phyloP scores from a whole-genome alignment of 1,284 basidiomycete genomes.

The Austroboletus novae-zelandiae region DNA sequence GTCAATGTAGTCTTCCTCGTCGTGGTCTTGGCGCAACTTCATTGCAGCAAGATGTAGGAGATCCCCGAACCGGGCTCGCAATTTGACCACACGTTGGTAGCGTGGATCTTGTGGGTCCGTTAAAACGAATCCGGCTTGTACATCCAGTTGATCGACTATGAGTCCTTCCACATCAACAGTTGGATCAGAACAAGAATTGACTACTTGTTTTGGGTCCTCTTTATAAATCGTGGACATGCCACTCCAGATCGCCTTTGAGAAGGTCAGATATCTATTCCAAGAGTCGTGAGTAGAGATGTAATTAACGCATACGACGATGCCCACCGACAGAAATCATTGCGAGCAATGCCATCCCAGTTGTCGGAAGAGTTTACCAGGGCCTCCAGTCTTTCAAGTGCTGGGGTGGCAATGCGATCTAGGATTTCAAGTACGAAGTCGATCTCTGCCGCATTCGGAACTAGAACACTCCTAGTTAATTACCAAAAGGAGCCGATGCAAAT shows the following conservation, averaged over 20 bases:
- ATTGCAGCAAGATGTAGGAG: conserved; percentile 70
- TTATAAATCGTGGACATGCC: conserved; percentile 69
- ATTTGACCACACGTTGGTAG: conserved; percentile 62
- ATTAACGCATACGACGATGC: conserved; percentile 16
- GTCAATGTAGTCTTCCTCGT: conserved; percentile 89
- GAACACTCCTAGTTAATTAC: conserved; percentile 19
- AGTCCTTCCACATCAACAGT: conserved; percentile 67
- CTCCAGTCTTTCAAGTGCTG: conserved; percentile 71
- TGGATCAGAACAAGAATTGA: conserved; percentile 54
- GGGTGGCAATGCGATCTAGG: conserved; percentile 60
- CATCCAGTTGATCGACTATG: conserved; percentile 57
- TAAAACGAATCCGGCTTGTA: conserved; percentile 77
- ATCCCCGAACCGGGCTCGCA: conserved; percentile 69
- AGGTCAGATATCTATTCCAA: conserved; percentile 54
- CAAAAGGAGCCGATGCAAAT: not conserved
- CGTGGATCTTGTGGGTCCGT: conserved; percentile 74
- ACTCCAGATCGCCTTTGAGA: conserved; percentile 65
- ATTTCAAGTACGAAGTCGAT: conserved; percentile 70
- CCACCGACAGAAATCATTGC: conserved; percentile 93
- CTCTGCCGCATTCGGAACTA: conserved; percentile 72
- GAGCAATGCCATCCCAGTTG: conserved; percentile 70
- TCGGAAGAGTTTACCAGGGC: conserved; percentile 53
- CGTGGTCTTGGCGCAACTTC: conserved; percentile 54
- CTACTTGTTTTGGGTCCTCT: conserved; percentile 57
- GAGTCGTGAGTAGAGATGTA: conserved; percentile 2